Evolutionary conservation across 2,329 filamentous ascomycete genomes (phyloP).

Genomic region (Magnaporthiopsis rhizophila): DNA sequence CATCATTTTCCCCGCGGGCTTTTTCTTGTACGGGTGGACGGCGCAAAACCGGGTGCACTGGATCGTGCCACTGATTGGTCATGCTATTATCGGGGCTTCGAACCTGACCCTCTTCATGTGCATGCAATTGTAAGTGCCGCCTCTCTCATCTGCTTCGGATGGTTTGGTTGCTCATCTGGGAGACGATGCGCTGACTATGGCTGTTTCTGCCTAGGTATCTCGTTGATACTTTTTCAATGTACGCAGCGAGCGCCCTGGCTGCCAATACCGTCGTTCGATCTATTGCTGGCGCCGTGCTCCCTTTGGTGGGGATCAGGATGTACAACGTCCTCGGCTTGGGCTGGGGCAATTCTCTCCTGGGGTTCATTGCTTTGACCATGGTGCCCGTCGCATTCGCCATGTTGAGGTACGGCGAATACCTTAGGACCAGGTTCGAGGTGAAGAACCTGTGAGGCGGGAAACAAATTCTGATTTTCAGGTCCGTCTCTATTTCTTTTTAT

Average conservation of each 20-base stretch:
- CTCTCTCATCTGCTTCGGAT: neutral
- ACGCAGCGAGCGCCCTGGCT: slow-evolving; percentile 56
- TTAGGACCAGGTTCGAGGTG: slow-evolving; percentile 10
- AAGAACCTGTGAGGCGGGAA: neutral
- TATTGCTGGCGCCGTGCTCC: slow-evolving; percentile 50
- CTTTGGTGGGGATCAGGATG: slow-evolving; percentile 51
- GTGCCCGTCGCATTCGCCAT: slow-evolving; percentile 47
- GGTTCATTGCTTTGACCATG: slow-evolving; percentile 38
- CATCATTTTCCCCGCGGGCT: slow-evolving; percentile 46
- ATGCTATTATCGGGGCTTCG: slow-evolving; percentile 24
- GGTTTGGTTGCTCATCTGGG: neutral
- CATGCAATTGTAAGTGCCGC: slow-evolving; percentile 1
- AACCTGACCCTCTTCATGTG: slow-evolving; percentile 2
- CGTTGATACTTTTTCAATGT: slow-evolving; percentile 44
- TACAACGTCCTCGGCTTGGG: slow-evolving; percentile 36
- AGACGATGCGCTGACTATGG: neutral
- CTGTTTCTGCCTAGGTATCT: slow-evolving; percentile 27
- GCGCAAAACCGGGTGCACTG: slow-evolving; percentile 45
- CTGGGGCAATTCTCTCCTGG: slow-evolving; percentile 29
- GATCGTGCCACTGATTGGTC: slow-evolving; percentile 39
- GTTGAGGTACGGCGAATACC: slow-evolving; percentile 37
- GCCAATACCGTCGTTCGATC: slow-evolving; percentile 53
- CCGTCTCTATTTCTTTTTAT: too few relatives aligned
- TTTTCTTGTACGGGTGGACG: slow-evolving; percentile 62
- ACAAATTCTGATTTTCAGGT: too few relatives aligned